These are phyloP conservation scores for Daldinia caldariorum DNA, from an alignment of 495 filamentous ascomycete species.

Conservation along the genomic window DNA sequence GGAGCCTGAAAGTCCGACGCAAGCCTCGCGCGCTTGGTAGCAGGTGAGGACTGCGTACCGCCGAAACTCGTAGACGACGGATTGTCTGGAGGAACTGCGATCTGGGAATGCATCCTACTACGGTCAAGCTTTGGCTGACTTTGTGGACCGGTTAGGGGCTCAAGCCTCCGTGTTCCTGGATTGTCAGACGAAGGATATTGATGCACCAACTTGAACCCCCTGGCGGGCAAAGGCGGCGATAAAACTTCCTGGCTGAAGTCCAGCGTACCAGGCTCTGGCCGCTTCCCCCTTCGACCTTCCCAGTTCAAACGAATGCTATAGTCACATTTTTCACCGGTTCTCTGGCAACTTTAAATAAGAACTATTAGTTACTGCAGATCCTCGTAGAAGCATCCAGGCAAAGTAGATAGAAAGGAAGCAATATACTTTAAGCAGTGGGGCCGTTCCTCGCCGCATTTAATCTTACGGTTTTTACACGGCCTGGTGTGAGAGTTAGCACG, in stretches of 20 bases:
- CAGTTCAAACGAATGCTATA: constrained; percentile 88
- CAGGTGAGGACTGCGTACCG: constrained; percentile 33
- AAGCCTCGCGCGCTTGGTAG: constrained; percentile 44
- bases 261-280: constrained; percentile 47
- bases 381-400: constrained; percentile 2
- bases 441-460: constrained; percentile 89
- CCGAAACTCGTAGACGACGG: constrained; percentile 26
- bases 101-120: constrained; percentile 27
- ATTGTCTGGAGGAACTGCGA: constrained; percentile 30
- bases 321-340: constrained; percentile 80
- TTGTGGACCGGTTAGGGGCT: constrained; percentile 40
- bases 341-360: constrained; percentile 63
- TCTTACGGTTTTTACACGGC: constrained; percentile 86
- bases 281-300: constrained; percentile 73
- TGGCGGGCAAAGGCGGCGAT: constrained; percentile 54
- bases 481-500: constrained; percentile 52
- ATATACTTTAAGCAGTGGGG: constrained; percentile 73
- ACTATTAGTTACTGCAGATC: constrained; percentile 31
- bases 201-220: constrained; percentile 56
- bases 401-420: constrained; percentile 19
- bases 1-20: constrained; percentile 37
- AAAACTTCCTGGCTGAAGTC: constrained; percentile 52
- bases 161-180: constrained; percentile 50
- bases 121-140: constrained; percentile 36
- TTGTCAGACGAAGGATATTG: constrained; percentile 53